Conservation (phyloP, 140 eudicot species). For the Stevia rebaudiana region DNA sequence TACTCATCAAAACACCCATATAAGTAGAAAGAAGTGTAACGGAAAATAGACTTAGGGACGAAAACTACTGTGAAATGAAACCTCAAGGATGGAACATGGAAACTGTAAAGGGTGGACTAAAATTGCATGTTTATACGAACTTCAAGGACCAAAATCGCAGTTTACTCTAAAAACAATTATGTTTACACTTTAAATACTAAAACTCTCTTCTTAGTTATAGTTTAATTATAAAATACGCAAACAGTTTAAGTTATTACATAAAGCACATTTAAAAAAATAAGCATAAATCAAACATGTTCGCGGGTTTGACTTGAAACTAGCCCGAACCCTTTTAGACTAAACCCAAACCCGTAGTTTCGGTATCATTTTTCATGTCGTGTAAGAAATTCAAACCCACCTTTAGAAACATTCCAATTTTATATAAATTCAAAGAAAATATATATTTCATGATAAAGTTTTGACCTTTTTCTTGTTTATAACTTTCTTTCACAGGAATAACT, state of each 20-base stretch:
- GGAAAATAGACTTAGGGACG: no score
- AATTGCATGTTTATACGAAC: no score
- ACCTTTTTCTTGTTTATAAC: conserved; percentile 2
- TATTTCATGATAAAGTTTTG: not conserved
- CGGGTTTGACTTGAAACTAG: no score
- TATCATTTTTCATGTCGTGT: not conserved
- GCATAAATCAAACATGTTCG: not conserved
- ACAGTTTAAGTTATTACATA: not conserved
- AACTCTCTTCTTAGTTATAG: not conserved
- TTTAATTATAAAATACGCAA: not conserved
- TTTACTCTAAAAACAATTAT: no score
- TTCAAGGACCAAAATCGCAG: no score
- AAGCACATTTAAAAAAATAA: not conserved
- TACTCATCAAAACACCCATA: no score
- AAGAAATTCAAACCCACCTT: not conserved
- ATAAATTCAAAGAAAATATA: not conserved
- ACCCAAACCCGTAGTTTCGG: not conserved
- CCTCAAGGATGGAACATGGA: no score
- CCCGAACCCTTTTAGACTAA: no score
- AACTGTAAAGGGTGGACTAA: no score
- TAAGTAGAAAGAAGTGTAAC: no score
- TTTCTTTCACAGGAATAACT: conserved; percentile 50
- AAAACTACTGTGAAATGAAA: no score
- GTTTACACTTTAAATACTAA: not conserved
- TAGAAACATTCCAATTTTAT: not conserved